phyloP scores from a whole-genome alignment of 1,284 basidiomycete species.

The Macrocystidia cucumis region DNA sequence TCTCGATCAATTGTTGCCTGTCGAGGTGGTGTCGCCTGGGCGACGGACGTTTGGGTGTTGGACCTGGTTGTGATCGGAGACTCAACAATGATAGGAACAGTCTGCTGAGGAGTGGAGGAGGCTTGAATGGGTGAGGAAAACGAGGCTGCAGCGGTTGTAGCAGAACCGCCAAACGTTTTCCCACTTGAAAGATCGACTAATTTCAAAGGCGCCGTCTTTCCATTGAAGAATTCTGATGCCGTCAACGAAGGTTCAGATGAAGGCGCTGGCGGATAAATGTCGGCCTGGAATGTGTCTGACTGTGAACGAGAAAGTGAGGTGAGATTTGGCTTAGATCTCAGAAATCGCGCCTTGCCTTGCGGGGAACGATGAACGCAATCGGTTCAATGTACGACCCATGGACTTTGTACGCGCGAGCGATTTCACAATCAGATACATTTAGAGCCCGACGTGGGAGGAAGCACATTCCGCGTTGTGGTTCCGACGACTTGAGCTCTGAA shows the following conservation, averaged over 20 bases:
- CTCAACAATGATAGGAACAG: too few relatives aligned
- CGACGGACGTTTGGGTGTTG: constrained; percentile 14
- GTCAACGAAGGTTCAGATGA: constrained; percentile 76
- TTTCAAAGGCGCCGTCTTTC: constrained; percentile 71
- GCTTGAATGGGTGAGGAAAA: constrained; percentile 16
- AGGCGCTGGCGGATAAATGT: constrained; percentile 91
- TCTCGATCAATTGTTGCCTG: constrained; percentile 11
- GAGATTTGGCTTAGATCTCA: not conserved
- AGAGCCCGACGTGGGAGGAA: constrained; percentile 91
- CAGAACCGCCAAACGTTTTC: constrained; percentile 24
- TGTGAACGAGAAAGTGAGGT: constrained; percentile 19
- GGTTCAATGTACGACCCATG: constrained; percentile 74
- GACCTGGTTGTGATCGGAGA: not conserved
- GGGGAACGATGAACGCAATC: constrained; percentile 89
- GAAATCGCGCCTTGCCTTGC: constrained; percentile 49
- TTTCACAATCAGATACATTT: constrained; percentile 88
- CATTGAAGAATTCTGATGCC: constrained; percentile 83
- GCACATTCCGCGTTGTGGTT: constrained; percentile 94
- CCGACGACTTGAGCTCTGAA: constrained; percentile 83
- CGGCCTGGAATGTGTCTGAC: constrained; percentile 86
- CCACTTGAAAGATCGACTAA: constrained; percentile 61
- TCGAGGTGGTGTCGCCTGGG: constrained; percentile 16
- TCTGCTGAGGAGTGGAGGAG: not conserved
- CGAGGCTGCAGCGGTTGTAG: constrained; percentile 17
- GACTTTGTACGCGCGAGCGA: constrained; percentile 93